A percentile compares a stretch with the other conserved stretches of the same genome.
phyloP scores from a whole-genome alignment of 2,329 filamentous ascomycete genomes.

The Hymenoscyphus fraxineus region DNA sequence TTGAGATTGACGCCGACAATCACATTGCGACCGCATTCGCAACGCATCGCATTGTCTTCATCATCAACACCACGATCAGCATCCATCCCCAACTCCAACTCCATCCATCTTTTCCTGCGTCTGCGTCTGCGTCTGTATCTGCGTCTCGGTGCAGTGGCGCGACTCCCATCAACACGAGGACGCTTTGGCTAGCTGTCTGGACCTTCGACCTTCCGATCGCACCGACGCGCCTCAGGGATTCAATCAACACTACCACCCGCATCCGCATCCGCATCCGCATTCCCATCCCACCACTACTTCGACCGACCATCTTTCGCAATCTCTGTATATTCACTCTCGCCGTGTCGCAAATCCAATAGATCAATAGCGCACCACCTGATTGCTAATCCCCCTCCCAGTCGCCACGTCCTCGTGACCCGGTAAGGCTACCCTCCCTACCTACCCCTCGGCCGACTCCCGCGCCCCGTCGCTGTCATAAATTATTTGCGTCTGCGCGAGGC shows the following conservation, averaged over 20 bases:
- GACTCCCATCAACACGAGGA: neutral
- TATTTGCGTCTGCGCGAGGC: neutral
- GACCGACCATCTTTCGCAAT: neutral
- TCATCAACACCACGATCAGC: neutral
- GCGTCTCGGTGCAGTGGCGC: neutral
- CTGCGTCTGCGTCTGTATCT: neutral
- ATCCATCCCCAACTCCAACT: neutral
- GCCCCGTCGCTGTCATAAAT: neutral
- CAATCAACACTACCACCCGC: neutral
- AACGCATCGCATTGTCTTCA: neutral
- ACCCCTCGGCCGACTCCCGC: neutral
- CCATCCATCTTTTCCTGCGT: neutral
- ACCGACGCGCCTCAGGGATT: neutral
- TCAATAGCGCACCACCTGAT: neutral
- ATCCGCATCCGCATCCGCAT: neutral
- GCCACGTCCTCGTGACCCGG: neutral
- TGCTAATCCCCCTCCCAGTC: neutral
- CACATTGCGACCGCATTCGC: neutral
- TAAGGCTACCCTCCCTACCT: neutral
- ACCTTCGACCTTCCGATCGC: neutral
- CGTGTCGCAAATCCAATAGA: neutral
- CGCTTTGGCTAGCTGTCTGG: slow-evolving; percentile 1
- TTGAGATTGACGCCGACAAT: neutral
- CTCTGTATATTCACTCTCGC: neutral
- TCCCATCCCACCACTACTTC: neutral